Conservation (phyloP, 148 eudicot species). For the Diospyros lotus region DNA sequence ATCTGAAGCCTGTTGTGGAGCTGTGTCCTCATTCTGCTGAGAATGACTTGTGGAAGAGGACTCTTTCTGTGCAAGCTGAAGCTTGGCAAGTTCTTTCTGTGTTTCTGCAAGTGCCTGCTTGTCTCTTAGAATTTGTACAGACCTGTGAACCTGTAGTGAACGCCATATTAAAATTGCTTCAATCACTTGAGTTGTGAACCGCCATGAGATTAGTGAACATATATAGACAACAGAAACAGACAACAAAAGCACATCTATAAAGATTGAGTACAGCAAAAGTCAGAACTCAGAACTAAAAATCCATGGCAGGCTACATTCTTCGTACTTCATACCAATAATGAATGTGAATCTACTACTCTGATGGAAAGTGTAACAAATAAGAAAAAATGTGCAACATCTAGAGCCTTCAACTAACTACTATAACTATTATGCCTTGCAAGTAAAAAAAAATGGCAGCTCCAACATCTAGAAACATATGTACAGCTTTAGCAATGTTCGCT, state of each 20-base stretch:
- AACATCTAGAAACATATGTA: neutral
- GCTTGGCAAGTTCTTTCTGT: slow-evolving; percentile 91
- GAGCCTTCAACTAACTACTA: neutral
- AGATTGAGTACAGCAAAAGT: neutral
- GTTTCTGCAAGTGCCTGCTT: slow-evolving; percentile 96
- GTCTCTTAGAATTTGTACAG: slow-evolving; percentile 93
- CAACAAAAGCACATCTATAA: neutral
- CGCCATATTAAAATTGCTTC: slow-evolving; percentile 8
- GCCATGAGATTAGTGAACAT: neutral
- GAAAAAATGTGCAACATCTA: neutral
- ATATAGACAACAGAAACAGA: neutral
- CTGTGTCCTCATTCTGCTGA: slow-evolving; percentile 51
- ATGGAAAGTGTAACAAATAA: neutral
- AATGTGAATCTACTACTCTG: neutral
- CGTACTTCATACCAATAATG: neutral
- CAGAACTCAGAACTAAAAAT: neutral
- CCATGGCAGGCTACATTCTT: neutral
- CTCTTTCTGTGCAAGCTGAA: slow-evolving; percentile 86
- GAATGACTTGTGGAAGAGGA: slow-evolving; percentile 41
- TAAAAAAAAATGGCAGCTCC: neutral
- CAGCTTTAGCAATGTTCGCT: neutral
- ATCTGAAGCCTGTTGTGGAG: slow-evolving; percentile 44
- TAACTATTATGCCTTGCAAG: neutral
- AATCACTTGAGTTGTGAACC: slow-evolving; percentile 2
- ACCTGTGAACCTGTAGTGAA: slow-evolving; percentile 75